phyloP scores from a whole-genome alignment of 441 rosid species.

The Adansonia grandidieri region DNA sequence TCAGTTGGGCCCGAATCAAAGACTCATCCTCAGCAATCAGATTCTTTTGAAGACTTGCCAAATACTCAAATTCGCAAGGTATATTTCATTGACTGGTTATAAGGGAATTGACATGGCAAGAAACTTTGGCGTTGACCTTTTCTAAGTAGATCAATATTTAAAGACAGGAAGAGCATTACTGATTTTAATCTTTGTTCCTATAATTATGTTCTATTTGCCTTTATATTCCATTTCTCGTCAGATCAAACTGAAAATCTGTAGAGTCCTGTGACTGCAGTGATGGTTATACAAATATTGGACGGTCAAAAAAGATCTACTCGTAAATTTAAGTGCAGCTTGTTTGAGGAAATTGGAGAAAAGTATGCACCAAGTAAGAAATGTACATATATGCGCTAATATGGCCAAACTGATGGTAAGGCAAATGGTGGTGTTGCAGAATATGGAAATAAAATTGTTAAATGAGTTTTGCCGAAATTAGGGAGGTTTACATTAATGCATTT shows the following conservation, averaged over 20 bases:
- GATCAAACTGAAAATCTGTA: too few relatives aligned
- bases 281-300: too few relatives aligned
- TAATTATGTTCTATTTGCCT: too few relatives aligned
- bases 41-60: constrained; percentile 81
- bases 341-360: neutral
- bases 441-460: constrained; percentile 15
- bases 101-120: neutral
- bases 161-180: neutral
- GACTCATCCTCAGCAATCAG: constrained; percentile 49
- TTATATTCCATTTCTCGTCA: too few relatives aligned
- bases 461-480: constrained; percentile 5
- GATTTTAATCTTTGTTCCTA: too few relatives aligned
- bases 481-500: constrained; percentile 21
- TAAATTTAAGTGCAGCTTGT: constrained; percentile 8
- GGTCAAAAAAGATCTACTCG: neutral
- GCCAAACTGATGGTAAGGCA: constrained; percentile 13
- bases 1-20: constrained; percentile 41
- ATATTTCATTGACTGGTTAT: constrained; percentile 23
- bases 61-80: constrained; percentile 99
- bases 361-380: neutral
- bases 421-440: neutral
- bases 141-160: constrained; percentile 14
- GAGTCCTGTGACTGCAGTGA: too few relatives aligned
- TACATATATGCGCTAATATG: neutral
- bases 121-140: constrained; percentile 4